Evolutionary conservation across 352 stramenopile species (phyloP).

Genomic region (Pythium brassicae): DNA sequence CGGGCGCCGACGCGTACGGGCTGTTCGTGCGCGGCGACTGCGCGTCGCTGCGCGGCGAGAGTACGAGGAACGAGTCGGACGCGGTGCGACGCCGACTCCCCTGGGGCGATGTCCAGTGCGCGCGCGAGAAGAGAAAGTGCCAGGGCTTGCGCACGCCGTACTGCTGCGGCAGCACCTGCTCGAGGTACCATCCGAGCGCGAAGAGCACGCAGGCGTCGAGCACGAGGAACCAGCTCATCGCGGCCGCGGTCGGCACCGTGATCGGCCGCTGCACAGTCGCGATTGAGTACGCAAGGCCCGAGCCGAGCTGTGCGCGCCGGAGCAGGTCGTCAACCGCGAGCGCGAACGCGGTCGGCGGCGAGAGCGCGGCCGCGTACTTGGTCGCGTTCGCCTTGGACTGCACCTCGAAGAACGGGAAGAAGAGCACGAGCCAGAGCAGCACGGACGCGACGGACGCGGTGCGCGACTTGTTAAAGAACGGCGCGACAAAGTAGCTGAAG

Average conservation of each 20-base stretch:
- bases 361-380: slow-evolving; percentile 52
- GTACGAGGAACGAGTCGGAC: slow-evolving; percentile 7
- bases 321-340: slow-evolving; percentile 59
- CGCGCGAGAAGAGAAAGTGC: slow-evolving; percentile 82
- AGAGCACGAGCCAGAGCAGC: slow-evolving; percentile 67
- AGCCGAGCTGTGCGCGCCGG: slow-evolving; percentile 51
- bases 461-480: slow-evolving; percentile 69
- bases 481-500: slow-evolving; percentile 62
- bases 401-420: slow-evolving; percentile 68
- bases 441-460: slow-evolving; percentile 60
- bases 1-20: slow-evolving; percentile 17
- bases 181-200: slow-evolving; percentile 88
- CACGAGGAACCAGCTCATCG: slow-evolving; percentile 60
- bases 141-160: slow-evolving; percentile 87
- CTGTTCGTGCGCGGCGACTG: slow-evolving; percentile 16
- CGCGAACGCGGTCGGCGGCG: slow-evolving; percentile 60
- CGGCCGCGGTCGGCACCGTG: slow-evolving; percentile 35
- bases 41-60: slow-evolving; percentile 2
- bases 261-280: slow-evolving; percentile 30
- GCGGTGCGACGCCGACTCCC: background rate
- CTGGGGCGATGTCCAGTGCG: no score
- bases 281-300: slow-evolving; percentile 54
- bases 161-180: slow-evolving; percentile 89
- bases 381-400: slow-evolving; percentile 35
- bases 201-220: slow-evolving; percentile 84